Percentiles rank a stretch among this genome's conserved stretches.
These are phyloP conservation scores for Starmerella sp. DNA, from an alignment of 805 yeast genomes.

Conservation along the genomic window DNA sequence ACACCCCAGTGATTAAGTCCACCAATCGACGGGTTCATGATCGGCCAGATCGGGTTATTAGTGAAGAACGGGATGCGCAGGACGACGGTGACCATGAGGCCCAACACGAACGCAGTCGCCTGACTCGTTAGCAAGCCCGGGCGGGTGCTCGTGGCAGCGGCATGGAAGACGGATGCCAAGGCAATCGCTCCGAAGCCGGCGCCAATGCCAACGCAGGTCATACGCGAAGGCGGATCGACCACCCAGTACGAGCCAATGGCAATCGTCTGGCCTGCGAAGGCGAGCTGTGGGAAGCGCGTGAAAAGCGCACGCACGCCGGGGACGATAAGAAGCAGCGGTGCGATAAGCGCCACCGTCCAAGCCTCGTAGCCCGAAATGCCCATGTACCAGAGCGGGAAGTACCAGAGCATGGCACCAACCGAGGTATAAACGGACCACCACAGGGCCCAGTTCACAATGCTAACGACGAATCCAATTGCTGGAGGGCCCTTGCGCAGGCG, in stretches of 20 bases:
- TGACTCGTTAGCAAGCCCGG: constrained; percentile 28
- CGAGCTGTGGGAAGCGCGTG: constrained; percentile 38
- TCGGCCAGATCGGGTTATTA: constrained; percentile 94
- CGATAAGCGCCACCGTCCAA: constrained; percentile 31
- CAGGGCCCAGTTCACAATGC: constrained; percentile 51
- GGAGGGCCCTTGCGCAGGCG: constrained; percentile 24
- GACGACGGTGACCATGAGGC: constrained; percentile 61
- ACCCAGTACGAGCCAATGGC: constrained; percentile 71
- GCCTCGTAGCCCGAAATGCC: constrained; percentile 93
- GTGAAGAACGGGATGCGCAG: constrained; percentile 67
- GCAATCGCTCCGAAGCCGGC: constrained; percentile 51
- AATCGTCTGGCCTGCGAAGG: constrained; percentile 44
- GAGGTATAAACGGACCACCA: constrained; percentile 82
- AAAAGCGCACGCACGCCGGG: constrained; percentile 36
- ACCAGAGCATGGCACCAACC: constrained; percentile 81
- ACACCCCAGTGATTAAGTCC: constrained; percentile 72
- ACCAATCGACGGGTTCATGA: constrained; percentile 73
- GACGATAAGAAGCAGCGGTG: constrained; percentile 40
- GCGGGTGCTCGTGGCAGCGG: constrained; percentile 25
- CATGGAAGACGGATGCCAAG: constrained; percentile 43
- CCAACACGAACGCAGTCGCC: constrained; percentile 51
- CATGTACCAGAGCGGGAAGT: constrained; percentile 96
- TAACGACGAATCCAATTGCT: constrained; percentile 25
- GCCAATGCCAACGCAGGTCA: constrained; percentile 57
- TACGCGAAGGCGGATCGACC: constrained; percentile 56